These are phyloP conservation scores for Piloderma croceum DNA, from an alignment of 768 basidiomycete species.

Conservation along the genomic window DNA sequence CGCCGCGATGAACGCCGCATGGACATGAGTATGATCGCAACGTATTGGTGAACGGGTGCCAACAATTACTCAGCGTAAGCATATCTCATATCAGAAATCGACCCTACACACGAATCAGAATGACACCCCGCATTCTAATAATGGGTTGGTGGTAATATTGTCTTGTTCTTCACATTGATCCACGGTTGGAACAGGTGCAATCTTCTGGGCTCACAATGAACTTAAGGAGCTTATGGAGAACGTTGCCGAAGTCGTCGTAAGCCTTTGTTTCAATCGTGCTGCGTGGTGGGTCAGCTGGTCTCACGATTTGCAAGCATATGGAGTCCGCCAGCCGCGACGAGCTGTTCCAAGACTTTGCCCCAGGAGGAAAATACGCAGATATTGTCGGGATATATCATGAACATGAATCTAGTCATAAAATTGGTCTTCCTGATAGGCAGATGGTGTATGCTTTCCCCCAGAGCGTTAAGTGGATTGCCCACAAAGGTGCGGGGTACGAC, in stretches of 20 bases:
- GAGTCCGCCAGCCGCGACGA: conserved; percentile 60
- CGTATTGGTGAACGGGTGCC: too few species aligned
- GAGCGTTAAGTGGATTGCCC: conserved; percentile 79
- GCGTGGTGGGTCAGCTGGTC: neutral
- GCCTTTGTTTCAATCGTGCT: conserved; percentile 23
- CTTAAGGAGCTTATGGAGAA: conserved; percentile 55
- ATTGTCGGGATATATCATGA: conserved; percentile 76
- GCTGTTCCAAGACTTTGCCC: conserved; percentile 58
- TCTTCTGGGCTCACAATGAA: conserved; percentile 81
- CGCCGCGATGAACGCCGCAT: too few species aligned
- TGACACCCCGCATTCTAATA: neutral
- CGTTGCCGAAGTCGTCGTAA: conserved; percentile 72
- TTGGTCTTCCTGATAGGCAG: conserved; percentile 78
- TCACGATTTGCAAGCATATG: conserved; percentile 35
- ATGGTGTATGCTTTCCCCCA: conserved; percentile 63
- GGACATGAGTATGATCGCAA: too few species aligned
- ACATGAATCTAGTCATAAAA: conserved; percentile 55
- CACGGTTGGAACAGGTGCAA: conserved; percentile 40
- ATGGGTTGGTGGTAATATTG: neutral
- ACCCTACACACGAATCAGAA: too few species aligned
- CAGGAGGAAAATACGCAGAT: conserved; percentile 68
- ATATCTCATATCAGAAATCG: too few species aligned
- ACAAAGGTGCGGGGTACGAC: conserved; percentile 93
- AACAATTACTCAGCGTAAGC: too few species aligned
- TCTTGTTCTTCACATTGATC: neutral